Evolutionary conservation across 192 early-diverging fungal species (phyloP).

Genomic region (Coemansia reversa): DNA sequence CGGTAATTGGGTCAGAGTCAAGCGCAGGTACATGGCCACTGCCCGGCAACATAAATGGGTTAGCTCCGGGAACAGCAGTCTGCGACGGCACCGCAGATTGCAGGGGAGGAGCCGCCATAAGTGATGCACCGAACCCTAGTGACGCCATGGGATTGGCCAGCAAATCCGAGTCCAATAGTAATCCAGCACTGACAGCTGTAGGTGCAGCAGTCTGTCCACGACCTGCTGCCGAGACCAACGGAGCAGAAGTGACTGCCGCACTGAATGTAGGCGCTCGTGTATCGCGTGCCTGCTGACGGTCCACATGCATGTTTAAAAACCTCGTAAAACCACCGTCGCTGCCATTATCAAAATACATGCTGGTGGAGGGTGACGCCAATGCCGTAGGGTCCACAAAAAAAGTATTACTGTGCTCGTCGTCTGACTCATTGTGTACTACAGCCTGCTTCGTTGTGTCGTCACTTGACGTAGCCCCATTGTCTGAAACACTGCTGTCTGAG

Average conservation of each 20-base stretch:
- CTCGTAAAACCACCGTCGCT: conserved; percentile 54
- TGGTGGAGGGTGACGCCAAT: conserved; percentile 29
- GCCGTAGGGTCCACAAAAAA: conserved; percentile 50
- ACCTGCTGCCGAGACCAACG: conserved; percentile 1
- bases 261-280: too few relatives aligned
- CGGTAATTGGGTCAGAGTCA: conserved; percentile 43
- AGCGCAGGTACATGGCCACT: conserved; percentile 40
- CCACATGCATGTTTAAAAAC: conserved; percentile 53
- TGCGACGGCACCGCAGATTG: neutral
- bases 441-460: conserved; percentile 12
- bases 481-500: too few relatives aligned
- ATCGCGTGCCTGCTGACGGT: conserved; percentile 28
- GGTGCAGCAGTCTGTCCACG: conserved; percentile 7
- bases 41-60: conserved; percentile 54
- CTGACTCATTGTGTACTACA: conserved; percentile 42
- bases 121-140: conserved; percentile 14
- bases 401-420: conserved; percentile 53
- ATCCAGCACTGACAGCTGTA: conserved; percentile 30
- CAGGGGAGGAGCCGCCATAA: neutral
- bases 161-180: conserved; percentile 36
- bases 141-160: conserved; percentile 20
- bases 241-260: conserved; percentile 13
- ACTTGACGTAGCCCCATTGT: neutral
- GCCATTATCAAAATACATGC: conserved; percentile 55
- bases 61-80: conserved; percentile 44